Conservation (phyloP, 1,139 yeast species). For the Citeromyces siamensis region DNA sequence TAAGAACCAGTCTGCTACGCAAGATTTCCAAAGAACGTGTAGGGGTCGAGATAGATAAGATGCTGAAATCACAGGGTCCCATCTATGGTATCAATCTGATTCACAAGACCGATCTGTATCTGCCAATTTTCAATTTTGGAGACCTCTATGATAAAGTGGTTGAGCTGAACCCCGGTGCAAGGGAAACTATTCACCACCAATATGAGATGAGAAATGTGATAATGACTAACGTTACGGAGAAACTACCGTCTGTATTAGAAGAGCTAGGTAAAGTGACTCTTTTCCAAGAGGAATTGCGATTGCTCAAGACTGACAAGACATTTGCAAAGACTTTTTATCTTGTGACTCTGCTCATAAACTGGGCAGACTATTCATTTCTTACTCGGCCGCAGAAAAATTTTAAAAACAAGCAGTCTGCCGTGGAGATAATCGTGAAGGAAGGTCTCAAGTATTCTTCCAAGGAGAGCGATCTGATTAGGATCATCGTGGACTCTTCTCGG, state of each 20-base stretch:
- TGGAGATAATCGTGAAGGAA: conserved; percentile 41
- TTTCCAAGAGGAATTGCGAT: neutral
- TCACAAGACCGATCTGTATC: conserved; percentile 38
- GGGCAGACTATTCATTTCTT: conserved; percentile 29
- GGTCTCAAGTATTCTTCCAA: conserved; percentile 56
- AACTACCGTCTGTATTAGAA: neutral
- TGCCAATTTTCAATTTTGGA: conserved; percentile 43
- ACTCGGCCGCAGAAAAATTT: conserved; percentile 14
- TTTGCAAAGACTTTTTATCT: conserved; percentile 25
- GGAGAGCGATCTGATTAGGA: conserved; percentile 39
- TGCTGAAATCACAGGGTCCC: conserved; percentile 51
- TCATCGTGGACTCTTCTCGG: conserved; percentile 21
- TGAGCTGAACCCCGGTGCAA: conserved; percentile 11
- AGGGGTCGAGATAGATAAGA: conserved; percentile 76
- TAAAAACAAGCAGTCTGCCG: conserved; percentile 17
- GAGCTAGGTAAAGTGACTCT: conserved; percentile 1
- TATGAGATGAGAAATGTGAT: neutral
- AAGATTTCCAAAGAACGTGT: conserved; percentile 89
- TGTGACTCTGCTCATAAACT: conserved; percentile 34
- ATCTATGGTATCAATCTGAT: conserved; percentile 52
- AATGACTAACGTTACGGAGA: conserved; percentile 4
- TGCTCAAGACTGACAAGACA: neutral
- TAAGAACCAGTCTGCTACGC: conserved; percentile 43
- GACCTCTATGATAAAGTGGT: conserved; percentile 15
- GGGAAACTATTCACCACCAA: conserved; percentile 2